Percentiles rank a stretch among this genome's conserved stretches.
phyloP scores from a whole-genome alignment of 192 early-diverging fungal genomes.

The Rhizoclosmatium globosum region DNA sequence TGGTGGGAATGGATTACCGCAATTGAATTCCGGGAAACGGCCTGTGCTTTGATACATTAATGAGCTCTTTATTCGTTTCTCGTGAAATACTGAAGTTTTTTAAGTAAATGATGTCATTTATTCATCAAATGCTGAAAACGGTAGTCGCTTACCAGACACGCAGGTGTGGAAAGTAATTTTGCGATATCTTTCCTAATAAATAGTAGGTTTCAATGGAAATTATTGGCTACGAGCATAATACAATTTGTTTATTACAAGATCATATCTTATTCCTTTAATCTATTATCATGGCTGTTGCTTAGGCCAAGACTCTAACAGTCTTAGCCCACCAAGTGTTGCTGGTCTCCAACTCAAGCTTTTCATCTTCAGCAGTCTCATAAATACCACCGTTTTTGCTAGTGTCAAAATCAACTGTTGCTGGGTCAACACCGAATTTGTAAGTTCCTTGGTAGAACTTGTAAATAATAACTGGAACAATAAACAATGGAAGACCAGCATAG shows the following conservation, averaged over 20 bases:
- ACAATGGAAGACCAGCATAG: conserved; percentile 16
- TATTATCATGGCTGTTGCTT: background rate
- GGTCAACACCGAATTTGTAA: conserved; percentile 15
- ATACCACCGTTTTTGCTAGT: conserved; percentile 16
- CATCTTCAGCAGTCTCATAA: conserved; percentile 10
- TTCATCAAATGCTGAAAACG: too few species aligned
- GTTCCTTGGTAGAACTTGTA: conserved; percentile 3
- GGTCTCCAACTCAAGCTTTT: background rate
- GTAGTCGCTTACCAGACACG: too few species aligned
- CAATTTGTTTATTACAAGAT: too few species aligned
- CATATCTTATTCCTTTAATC: too few species aligned
- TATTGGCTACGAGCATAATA: too few species aligned
- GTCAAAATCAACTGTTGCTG: conserved; percentile 11
- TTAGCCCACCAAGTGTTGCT: conserved; percentile 6
- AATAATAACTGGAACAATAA: conserved; percentile 1
- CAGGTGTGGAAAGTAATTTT: too few species aligned
- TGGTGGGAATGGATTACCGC: conserved; percentile 2
- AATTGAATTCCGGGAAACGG: conserved; percentile 1
- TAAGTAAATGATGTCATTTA: too few species aligned
- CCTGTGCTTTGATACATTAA: too few species aligned
- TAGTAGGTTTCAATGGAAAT: too few species aligned
- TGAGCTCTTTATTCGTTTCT: too few species aligned
- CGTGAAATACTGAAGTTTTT: too few species aligned
- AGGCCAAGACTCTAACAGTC: conserved; percentile 15
- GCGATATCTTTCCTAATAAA: too few species aligned